Percentiles rank a stretch among this genome's conserved stretches.
phyloP scores from a whole-genome alignment of 2,329 filamentous ascomycete genomes.

The Pyrenophora teres region DNA sequence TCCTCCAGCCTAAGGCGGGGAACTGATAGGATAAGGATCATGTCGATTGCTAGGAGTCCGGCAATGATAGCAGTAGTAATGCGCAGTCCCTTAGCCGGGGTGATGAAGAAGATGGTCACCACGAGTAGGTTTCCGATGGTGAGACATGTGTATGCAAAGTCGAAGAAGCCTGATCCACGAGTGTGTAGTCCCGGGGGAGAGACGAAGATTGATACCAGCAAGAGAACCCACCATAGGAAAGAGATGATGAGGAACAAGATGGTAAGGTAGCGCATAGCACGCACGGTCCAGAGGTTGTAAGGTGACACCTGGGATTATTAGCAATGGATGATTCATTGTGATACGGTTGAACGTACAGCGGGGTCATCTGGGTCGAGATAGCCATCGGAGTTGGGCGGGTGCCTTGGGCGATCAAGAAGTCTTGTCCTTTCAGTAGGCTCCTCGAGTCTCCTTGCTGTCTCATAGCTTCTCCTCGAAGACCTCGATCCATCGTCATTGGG shows the following conservation, averaged over 20 bases:
- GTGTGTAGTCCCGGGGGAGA: slow-evolving; percentile 85
- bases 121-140: slow-evolving; percentile 76
- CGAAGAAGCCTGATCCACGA: slow-evolving; percentile 89
- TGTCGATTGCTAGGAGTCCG: slow-evolving; percentile 70
- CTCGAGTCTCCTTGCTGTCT: slow-evolving; percentile 34
- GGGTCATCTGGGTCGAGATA: slow-evolving; percentile 81
- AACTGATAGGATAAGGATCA: slow-evolving; percentile 79
- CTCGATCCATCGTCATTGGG: slow-evolving; percentile 31
- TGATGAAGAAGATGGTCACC: slow-evolving; percentile 82
- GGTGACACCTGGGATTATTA: slow-evolving; percentile 66
- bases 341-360: slow-evolving; percentile 63
- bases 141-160: slow-evolving; percentile 81
- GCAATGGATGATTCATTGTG: neutral
- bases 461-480: slow-evolving; percentile 37
- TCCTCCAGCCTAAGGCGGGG: slow-evolving; percentile 78
- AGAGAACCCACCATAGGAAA: slow-evolving; percentile 89
- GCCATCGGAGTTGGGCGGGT: slow-evolving; percentile 65
- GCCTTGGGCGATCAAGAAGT: slow-evolving; percentile 64
- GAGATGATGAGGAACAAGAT: slow-evolving; percentile 74
- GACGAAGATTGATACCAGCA: slow-evolving; percentile 88
- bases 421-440: slow-evolving; percentile 66
- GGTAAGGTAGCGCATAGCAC: slow-evolving; percentile 77
- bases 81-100: slow-evolving; percentile 79
- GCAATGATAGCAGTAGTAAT: slow-evolving; percentile 72
- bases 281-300: slow-evolving; percentile 92